These are phyloP conservation scores for Rosa hybrid DNA, from an alignment of 331 rosid genomes.

Conservation along the genomic window DNA sequence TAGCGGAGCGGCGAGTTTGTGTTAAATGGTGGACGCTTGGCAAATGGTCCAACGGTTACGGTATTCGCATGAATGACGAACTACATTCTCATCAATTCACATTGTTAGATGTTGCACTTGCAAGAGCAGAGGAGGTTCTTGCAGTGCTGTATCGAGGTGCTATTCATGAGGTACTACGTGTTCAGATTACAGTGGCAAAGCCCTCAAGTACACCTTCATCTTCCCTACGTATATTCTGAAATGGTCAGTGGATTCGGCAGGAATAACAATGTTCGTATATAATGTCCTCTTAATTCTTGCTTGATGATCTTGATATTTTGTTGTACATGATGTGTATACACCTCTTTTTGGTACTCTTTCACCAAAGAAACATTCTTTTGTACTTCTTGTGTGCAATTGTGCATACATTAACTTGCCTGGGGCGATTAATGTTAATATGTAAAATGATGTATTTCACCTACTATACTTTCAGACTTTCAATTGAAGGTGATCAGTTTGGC, in stretches of 20 bases:
- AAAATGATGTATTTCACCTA: not conserved
- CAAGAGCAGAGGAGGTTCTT: constrained; percentile 50
- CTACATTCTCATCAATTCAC: constrained; percentile 46
- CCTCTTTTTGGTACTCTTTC: not conserved
- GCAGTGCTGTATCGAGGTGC: constrained; percentile 80
- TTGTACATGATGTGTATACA: not conserved
- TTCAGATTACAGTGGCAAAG: constrained; percentile 57
- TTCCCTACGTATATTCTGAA: constrained; percentile 25
- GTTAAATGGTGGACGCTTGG: constrained; percentile 95
- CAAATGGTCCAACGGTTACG: constrained; percentile 56
- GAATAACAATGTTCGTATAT: not conserved
- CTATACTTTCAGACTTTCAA: too few species aligned
- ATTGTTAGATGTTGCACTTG: constrained; percentile 44
- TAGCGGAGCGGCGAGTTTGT: constrained; percentile 55
- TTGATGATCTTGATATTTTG: not conserved
- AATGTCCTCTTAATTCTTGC: not conserved
- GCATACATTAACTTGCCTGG: not conserved
- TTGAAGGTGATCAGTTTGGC: not conserved
- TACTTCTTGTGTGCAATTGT: not conserved
- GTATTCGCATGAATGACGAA: constrained; percentile 78
- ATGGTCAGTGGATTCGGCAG: constrained; percentile 8
- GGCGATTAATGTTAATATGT: not conserved
- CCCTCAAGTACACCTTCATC: constrained; percentile 46
- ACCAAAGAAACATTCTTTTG: not conserved
- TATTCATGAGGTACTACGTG: constrained; percentile 68